phyloP scores from a whole-genome alignment of 2,329 filamentous ascomycete genomes.

The Diaporthe aspalathi region DNA sequence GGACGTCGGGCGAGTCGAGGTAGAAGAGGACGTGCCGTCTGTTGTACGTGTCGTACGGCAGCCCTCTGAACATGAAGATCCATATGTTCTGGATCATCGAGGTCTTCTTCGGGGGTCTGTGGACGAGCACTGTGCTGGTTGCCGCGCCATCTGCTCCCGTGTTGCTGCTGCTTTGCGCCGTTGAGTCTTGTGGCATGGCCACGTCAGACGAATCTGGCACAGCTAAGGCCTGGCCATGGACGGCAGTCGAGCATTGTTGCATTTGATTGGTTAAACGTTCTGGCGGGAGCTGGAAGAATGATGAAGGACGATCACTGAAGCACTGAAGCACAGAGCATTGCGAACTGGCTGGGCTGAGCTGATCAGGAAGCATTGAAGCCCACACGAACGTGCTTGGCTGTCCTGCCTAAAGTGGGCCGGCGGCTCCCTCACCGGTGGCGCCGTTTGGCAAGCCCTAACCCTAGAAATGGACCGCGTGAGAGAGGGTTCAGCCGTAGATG shows the following conservation, averaged over 20 bases:
- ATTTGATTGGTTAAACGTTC: not conserved
- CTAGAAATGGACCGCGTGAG: not conserved
- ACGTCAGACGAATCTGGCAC: not conserved
- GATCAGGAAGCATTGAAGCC: not conserved
- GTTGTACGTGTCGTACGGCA: not conserved
- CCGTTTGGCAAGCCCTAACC: not conserved
- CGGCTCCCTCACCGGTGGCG: too few relatives aligned
- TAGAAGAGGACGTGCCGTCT: conserved; percentile 3
- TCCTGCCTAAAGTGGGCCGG: not conserved
- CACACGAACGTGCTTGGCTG: not conserved
- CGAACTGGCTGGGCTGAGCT: too few relatives aligned
- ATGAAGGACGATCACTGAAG: not conserved
- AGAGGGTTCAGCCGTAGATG: too few relatives aligned
- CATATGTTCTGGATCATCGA: not conserved
- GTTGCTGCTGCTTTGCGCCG: not conserved
- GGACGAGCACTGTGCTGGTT: too few relatives aligned
- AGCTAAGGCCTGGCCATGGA: not conserved
- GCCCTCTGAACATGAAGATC: conserved; percentile 9
- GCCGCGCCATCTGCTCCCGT: not conserved
- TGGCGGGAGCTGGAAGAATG: not conserved
- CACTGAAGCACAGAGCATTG: not conserved
- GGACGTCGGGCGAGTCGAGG: conserved; percentile 19
- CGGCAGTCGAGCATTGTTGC: not conserved
- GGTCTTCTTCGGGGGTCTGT: not conserved
- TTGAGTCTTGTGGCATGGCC: too few relatives aligned